Evolutionary conservation across 169 alveolate genomes (phyloP).

Genomic region (Cryptosporidium ryanae): DNA sequence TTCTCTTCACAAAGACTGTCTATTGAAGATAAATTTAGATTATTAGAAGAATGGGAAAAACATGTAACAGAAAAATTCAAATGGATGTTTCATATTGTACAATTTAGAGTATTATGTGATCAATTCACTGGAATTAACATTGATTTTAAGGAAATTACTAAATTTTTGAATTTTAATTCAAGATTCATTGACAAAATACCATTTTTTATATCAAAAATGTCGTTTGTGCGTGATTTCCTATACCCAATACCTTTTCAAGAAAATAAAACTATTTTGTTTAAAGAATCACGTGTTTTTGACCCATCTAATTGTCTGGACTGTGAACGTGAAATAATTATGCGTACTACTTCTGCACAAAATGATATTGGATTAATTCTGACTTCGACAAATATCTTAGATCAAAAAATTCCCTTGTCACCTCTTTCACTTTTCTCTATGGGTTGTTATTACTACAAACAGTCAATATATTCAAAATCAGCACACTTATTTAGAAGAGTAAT

Average conservation of each 20-base stretch:
- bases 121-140: background rate
- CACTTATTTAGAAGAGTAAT: slow-evolving; percentile 57
- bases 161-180: background rate
- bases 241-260: background rate
- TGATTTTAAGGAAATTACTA: slow-evolving; percentile 6
- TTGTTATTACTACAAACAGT: slow-evolving; percentile 55
- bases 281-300: slow-evolving; percentile 17
- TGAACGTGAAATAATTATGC: slow-evolving; percentile 12
- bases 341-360: slow-evolving; percentile 11
- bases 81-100: slow-evolving; percentile 25
- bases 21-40: slow-evolving; percentile 5
- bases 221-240: slow-evolving; percentile 13
- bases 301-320: slow-evolving; percentile 9
- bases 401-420: slow-evolving; percentile 51
- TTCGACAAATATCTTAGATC: slow-evolving; percentile 20
- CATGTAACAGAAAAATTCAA: background rate
- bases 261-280: background rate
- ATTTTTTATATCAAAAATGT: slow-evolving; percentile 5
- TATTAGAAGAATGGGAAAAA: slow-evolving; percentile 44
- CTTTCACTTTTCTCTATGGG: slow-evolving; percentile 56
- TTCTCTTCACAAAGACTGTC: slow-evolving; percentile 26
- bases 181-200: slow-evolving; percentile 14
- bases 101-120: slow-evolving; percentile 34
- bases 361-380: slow-evolving; percentile 40
- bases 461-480: slow-evolving; percentile 40